phyloP scores from a whole-genome alignment of 345 rosid species.

The Arabidopsis arenosa region DNA sequence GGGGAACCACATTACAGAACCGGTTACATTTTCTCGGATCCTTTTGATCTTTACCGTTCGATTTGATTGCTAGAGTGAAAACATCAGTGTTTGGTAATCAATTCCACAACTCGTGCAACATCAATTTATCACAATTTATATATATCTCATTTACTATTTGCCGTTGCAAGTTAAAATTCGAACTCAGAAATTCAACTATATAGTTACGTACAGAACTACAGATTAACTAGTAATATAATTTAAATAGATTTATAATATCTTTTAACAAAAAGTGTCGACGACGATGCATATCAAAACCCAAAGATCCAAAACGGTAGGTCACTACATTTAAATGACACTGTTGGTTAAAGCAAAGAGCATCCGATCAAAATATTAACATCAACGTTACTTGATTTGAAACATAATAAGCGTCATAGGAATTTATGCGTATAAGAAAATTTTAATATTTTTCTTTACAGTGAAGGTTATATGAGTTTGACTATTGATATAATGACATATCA shows the following conservation, averaged over 20 bases:
- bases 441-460: no score
- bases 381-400: neutral
- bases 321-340: neutral
- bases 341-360: neutral
- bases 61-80: constrained; percentile 15
- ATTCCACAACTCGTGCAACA: neutral
- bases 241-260: no score
- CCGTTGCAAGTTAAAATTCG: no score
- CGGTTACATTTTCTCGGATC: no score
- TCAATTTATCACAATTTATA: neutral
- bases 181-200: no score
- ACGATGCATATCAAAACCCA: no score
- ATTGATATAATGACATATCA: neutral
- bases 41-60: constrained; percentile 25
- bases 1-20: neutral
- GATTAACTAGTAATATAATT: no score
- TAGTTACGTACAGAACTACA: no score
- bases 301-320: no score
- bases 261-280: no score
- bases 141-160: no score
- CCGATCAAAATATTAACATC: neutral
- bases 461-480: neutral
- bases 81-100: neutral
- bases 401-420: neutral
- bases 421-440: neutral